Base-by-base conservation (phyloP, 371 early-diverging fungal species). In the Basidiobolus heterosporus region DNA sequence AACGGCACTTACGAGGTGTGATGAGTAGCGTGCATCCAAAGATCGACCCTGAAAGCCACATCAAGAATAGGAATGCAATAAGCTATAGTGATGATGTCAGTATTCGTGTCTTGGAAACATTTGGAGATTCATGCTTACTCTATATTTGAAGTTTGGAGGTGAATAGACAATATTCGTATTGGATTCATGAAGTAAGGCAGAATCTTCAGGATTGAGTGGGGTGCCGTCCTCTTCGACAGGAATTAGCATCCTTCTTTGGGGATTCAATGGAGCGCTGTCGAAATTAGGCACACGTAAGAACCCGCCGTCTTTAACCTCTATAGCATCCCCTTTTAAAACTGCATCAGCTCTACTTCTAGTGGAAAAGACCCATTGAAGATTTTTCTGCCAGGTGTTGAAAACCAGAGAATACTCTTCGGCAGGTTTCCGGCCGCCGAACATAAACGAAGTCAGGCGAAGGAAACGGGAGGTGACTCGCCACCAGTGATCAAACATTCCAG, bases 401-500 rank as follows among this genome's bases (percentile, higher is more conserved):
- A 65, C 59, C 38, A 64, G 55, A 44, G 66, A 63, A 6, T 67
- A 67, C 54, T 87, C 85, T 58, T 90, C 90, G 16, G 72, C 78
- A 0, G 63, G 51, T 22, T 58, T 59, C 30, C 78, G 66, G 22
- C 60, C 69, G 8, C 86, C 88, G 56, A 90, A 75, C 64, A 93
- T 62, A 52, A 85, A 90, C n/a, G 80, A 74, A 2, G 82, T 67
- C 21, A 93, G 54, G 1, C 90, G 74, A 21, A 86, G 59, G 11
- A 49, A 45, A 4, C 64, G 61, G 9, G 85, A 74, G 0, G 72
- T 61, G 23, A 62, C 47, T 11, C 59, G 56, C 72, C 80, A 85
- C 78, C 83, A 82, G 18, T 45, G 43, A 3, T 56, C 52, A 38
- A 82, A 66, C 13, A 65, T 38, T 4, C 15, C 38, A 18, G 45